Evolutionary conservation across 1,139 yeast species (phyloP).

Genomic region (Sugiyamaella grinbergsii): DNA sequence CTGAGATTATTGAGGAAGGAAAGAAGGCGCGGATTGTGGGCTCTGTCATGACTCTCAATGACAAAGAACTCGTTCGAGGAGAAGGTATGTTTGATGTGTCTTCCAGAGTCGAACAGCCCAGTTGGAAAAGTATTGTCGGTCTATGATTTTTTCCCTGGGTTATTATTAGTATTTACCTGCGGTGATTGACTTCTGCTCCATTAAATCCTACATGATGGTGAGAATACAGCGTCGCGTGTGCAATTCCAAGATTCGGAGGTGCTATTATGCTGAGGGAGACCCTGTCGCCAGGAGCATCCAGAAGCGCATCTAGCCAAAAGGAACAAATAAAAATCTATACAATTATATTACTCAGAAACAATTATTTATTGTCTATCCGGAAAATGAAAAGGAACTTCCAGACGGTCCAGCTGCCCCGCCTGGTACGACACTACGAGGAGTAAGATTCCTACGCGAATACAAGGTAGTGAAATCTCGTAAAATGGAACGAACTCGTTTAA

Average conservation of each 20-base stretch:
- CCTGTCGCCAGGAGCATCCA: too few relatives aligned
- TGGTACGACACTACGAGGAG: constrained; percentile 19
- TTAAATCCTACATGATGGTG: too few relatives aligned
- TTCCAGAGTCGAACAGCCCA: neutral
- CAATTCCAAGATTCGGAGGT: too few relatives aligned
- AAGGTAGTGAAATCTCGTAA: constrained; percentile 77
- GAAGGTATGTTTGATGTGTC: constrained; percentile 31
- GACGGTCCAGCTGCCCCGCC: neutral
- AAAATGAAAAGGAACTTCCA: constrained; percentile 16
- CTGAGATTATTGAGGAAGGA: constrained; percentile 43
- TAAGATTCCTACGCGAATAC: constrained; percentile 64
- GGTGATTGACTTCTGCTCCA: too few relatives aligned
- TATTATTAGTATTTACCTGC: too few relatives aligned
- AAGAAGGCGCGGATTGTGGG: constrained; percentile 46
- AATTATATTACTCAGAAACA: neutral
- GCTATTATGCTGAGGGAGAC: too few relatives aligned
- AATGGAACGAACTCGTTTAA: constrained; percentile 68
- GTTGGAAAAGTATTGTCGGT: constrained; percentile 22
- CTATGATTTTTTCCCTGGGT: neutral
- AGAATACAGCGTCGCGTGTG: too few relatives aligned
- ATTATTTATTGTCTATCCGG: constrained; percentile 5
- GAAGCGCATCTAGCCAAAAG: too few relatives aligned
- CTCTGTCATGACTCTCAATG: constrained; percentile 45
- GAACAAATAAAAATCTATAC: too few relatives aligned
- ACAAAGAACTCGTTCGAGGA: constrained; percentile 46